Evolutionary conservation across 2,329 filamentous ascomycete genomes (phyloP).

Genomic region (Sarocladium strictum): DNA sequence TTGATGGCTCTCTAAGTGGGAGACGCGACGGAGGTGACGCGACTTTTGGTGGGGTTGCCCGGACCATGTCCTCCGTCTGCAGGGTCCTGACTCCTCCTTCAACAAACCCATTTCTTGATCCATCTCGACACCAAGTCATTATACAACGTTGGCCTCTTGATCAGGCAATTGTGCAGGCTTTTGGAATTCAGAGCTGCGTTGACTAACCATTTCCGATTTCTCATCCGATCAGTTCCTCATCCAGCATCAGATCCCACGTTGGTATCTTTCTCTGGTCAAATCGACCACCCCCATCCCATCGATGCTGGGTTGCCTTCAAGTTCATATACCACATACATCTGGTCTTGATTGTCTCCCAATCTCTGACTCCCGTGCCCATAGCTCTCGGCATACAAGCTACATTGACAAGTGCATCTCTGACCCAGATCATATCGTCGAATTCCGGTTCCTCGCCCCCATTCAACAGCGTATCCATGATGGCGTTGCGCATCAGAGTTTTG

Average conservation of each 20-base stretch:
- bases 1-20: not conserved
- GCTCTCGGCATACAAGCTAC: not conserved
- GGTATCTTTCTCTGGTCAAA: not conserved
- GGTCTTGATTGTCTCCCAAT: not conserved
- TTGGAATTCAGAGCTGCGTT: no score
- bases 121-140: no score
- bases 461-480: not conserved
- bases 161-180: no score
- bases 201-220: not conserved
- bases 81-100: no score
- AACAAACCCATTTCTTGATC: no score
- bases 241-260: not conserved
- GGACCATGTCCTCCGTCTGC: not conserved
- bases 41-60: not conserved
- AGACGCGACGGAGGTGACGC: slow-evolving; percentile 5
- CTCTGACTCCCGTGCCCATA: not conserved
- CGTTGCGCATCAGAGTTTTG: not conserved
- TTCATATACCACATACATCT: not conserved
- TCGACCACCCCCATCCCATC: not conserved
- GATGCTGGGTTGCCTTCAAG: not conserved
- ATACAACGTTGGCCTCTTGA: no score
- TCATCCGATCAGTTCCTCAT: not conserved
- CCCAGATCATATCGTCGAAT: not conserved
- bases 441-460: not conserved
- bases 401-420: not conserved